Evolutionary conservation across 805 yeast genomes (phyloP).

Genomic region (Maudiozyma barnettii): DNA sequence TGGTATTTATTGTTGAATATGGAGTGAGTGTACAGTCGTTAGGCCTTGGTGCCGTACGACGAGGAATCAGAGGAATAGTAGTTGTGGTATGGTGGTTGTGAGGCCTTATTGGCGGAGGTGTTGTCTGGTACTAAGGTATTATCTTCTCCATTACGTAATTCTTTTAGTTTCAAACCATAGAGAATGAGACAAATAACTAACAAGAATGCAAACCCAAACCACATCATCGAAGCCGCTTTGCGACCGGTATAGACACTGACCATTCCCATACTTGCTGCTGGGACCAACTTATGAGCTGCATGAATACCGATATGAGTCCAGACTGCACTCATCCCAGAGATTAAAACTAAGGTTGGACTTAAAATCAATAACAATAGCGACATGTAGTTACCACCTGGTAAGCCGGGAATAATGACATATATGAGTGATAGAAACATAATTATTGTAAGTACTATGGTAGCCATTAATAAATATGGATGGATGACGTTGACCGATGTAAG

Average conservation of each 20-base stretch:
- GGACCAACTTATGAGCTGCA: conserved; percentile 36
- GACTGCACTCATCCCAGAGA: conserved; percentile 62
- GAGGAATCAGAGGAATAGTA: conserved; percentile 2
- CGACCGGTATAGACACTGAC: conserved; percentile 37
- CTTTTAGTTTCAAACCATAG: conserved; percentile 30
- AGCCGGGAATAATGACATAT: conserved; percentile 38
- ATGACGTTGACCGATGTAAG: conserved; percentile 38
- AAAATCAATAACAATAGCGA: conserved; percentile 26
- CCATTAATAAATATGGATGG: conserved; percentile 47
- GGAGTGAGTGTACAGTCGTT: too few relatives aligned
- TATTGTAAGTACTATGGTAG: conserved; percentile 37
- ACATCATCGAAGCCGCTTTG: conserved; percentile 48
- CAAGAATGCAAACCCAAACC: conserved; percentile 49
- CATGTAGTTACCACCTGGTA: conserved; percentile 34
- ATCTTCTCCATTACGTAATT: conserved; percentile 6
- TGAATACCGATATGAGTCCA: conserved; percentile 49
- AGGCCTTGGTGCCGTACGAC: conserved; percentile 1
- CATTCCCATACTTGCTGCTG: conserved; percentile 42
- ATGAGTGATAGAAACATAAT: conserved; percentile 34
- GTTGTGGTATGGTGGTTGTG: neutral
- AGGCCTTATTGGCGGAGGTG: neutral
- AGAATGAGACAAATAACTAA: conserved; percentile 33
- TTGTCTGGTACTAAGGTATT: neutral
- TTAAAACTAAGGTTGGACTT: conserved; percentile 31
- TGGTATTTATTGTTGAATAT: too few relatives aligned